Percentiles rank a stretch among this genome's conserved stretches.
phyloP scores from a whole-genome alignment of 2,329 filamentous ascomycete species.

The Fusarium nygamai region DNA sequence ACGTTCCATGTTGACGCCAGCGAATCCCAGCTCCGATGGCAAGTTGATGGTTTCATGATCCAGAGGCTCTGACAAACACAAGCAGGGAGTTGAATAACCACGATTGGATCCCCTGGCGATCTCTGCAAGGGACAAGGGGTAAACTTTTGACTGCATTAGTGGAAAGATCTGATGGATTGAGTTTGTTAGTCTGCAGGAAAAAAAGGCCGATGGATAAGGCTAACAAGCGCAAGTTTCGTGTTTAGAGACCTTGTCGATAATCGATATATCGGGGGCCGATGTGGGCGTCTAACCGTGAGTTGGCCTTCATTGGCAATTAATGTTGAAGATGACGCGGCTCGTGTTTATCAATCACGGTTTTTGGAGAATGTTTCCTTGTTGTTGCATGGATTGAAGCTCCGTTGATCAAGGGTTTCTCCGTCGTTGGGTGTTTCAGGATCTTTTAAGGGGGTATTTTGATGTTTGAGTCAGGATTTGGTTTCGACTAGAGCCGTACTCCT shows the following conservation, averaged over 20 bases:
- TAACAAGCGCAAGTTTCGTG: slow-evolving; percentile 34
- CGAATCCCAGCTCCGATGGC: slow-evolving; percentile 27
- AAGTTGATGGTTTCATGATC: slow-evolving; percentile 39
- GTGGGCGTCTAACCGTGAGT: slow-evolving; percentile 1
- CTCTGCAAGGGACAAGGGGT: slow-evolving; percentile 24
- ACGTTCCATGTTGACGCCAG: slow-evolving; percentile 27
- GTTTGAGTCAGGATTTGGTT: slow-evolving; percentile 25
- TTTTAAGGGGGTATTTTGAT: slow-evolving; percentile 25
- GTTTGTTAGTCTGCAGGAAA: slow-evolving; percentile 1
- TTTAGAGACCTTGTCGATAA: slow-evolving; percentile 17
- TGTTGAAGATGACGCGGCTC: slow-evolving; percentile 38
- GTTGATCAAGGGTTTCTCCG: slow-evolving; percentile 22
- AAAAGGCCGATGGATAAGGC: slow-evolving; percentile 20
- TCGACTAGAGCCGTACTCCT: slow-evolving; percentile 14
- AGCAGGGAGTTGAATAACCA: slow-evolving; percentile 17
- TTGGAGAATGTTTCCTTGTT: slow-evolving; percentile 35
- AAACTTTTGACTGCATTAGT: slow-evolving; percentile 31
- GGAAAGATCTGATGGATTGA: slow-evolving; percentile 36
- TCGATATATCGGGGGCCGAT: slow-evolving; percentile 1
- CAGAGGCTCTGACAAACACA: slow-evolving; percentile 26
- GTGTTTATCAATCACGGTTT: slow-evolving; percentile 25
- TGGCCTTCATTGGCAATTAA: slow-evolving; percentile 8
- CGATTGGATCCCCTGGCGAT: slow-evolving; percentile 30
- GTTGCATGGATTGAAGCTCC: slow-evolving; percentile 9
- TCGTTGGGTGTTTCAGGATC: slow-evolving; percentile 37